A percentile compares a stretch with the other conserved stretches of the same genome.
These are phyloP conservation scores for Pythium brassicae DNA, from an alignment of 352 stramenopile species.

Conservation along the genomic window DNA sequence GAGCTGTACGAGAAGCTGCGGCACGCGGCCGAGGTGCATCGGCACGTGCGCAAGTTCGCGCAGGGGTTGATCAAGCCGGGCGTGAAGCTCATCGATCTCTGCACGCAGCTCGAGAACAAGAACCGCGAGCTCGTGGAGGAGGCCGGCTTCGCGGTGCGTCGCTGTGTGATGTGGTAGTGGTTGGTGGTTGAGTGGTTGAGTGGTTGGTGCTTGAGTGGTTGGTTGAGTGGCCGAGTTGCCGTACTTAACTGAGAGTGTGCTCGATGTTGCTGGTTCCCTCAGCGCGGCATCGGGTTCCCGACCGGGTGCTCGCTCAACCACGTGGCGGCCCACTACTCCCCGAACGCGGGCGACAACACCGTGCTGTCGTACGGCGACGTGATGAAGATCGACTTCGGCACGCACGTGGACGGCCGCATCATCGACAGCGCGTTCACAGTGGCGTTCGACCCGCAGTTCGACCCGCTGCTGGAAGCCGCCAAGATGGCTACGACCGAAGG, in stretches of 20 bases:
- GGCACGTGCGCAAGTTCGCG: conserved; percentile 79
- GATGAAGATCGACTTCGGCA: conserved; percentile 97
- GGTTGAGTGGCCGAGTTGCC: neutral
- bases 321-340: conserved; percentile 97
- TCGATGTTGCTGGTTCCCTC: neutral
- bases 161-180: no score
- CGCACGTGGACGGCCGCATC: conserved; percentile 93
- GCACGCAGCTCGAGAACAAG: conserved; percentile 85
- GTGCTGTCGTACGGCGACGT: conserved; percentile 94
- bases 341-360: conserved; percentile 94
- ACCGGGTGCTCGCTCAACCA: conserved; percentile 97
- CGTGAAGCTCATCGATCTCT: conserved; percentile 71
- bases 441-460: conserved; percentile 92
- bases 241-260: neutral
- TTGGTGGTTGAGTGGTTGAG: no score
- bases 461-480: conserved; percentile 88
- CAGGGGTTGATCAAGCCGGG: conserved; percentile 94
- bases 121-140: conserved; percentile 91
- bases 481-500: conserved; percentile 93
- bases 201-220: no score
- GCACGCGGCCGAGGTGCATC: conserved; percentile 91
- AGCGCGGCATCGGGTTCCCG: conserved; percentile 31
- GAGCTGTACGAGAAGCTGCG: conserved; percentile 59
- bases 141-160: conserved; percentile 57
- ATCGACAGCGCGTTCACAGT: conserved; percentile 96